Percentiles rank a stretch among this genome's conserved stretches.
Evolutionary conservation across 1,139 yeast species (phyloP).

Genomic region (Candida sanyaensis): DNA sequence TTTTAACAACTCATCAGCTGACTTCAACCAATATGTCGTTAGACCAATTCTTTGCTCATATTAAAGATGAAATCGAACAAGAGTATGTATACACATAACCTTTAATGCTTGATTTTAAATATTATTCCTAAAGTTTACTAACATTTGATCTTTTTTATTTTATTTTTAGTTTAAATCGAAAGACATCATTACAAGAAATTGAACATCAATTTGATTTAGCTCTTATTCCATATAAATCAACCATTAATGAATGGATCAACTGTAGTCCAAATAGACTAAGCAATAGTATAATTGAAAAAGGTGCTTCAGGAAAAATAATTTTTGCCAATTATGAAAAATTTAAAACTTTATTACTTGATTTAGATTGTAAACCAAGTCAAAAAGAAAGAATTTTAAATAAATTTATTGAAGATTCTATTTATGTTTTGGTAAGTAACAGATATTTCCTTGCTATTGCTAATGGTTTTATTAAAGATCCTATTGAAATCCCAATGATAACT

Average conservation of each 20-base stretch:
- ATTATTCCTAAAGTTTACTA: conserved; percentile 2
- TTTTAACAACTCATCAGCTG: background rate
- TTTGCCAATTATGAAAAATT: conserved; percentile 8
- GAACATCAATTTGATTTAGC: conserved; percentile 16
- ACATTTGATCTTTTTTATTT: background rate
- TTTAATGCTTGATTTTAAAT: too few relatives aligned
- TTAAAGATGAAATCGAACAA: conserved; percentile 15
- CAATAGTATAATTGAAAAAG: conserved; percentile 3
- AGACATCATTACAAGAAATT: conserved; percentile 15
- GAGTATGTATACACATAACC: conserved; percentile 12
- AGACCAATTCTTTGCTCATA: conserved; percentile 13
- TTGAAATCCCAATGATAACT: conserved; percentile 15
- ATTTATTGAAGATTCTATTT: conserved; percentile 24
- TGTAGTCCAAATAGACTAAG: conserved; percentile 9
- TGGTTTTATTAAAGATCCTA: conserved; percentile 11
- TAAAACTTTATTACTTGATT: conserved; percentile 7
- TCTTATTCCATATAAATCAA: conserved; percentile 12
- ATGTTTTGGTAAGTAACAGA: conserved; percentile 20
- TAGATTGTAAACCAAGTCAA: conserved; percentile 20
- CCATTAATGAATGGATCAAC: conserved; percentile 11
- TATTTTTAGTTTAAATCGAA: conserved; percentile 9
- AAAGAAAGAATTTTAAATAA: conserved; percentile 22
- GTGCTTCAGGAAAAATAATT: conserved; percentile 4
- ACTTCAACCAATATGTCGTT: conserved; percentile 8
- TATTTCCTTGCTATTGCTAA: conserved; percentile 21